Evolutionary conservation across 2,329 filamentous ascomycete species (phyloP).

Genomic region (Chaetomium strumarium): DNA sequence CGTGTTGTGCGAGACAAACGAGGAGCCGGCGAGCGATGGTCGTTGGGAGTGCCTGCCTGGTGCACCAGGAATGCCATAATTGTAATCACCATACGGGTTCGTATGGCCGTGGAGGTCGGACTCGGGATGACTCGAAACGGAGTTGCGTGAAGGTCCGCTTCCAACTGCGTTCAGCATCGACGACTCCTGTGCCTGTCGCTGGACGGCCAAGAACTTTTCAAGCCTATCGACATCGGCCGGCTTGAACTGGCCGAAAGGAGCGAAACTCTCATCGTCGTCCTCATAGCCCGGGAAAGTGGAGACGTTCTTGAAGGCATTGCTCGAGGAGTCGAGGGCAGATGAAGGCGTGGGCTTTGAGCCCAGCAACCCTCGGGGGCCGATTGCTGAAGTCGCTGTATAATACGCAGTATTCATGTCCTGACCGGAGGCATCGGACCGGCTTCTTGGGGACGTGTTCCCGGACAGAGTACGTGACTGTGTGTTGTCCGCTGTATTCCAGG

Average conservation of each 20-base stretch:
- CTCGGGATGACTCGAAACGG: conserved; percentile 50
- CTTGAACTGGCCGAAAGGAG: not conserved
- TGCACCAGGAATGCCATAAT: conserved; percentile 31
- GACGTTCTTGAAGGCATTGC: conserved; percentile 10
- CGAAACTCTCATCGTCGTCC: not conserved
- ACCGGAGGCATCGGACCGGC: conserved; percentile 40
- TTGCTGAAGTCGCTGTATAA: conserved; percentile 40
- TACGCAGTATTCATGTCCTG: conserved; percentile 41
- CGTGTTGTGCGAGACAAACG: conserved; percentile 41
- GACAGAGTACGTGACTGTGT: conserved; percentile 40
- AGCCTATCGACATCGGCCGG: not conserved
- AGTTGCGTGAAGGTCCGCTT: conserved; percentile 42
- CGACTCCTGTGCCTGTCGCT: conserved; percentile 33
- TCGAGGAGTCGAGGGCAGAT: conserved; percentile 26
- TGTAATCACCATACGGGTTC: conserved; percentile 31
- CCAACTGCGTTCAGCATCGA: conserved; percentile 41
- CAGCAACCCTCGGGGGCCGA: conserved; percentile 12
- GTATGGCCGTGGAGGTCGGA: conserved; percentile 28
- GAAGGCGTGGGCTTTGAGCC: conserved; percentile 31
- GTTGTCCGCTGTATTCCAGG: conserved; percentile 54
- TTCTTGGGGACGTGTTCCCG: conserved; percentile 53
- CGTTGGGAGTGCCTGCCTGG: conserved; percentile 44
- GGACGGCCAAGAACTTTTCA: conserved; percentile 23
- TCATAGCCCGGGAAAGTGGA: not conserved
- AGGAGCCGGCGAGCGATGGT: conserved; percentile 38